Conservation (phyloP, 1,284 basidiomycete species). For the Rhodotorula sp. region DNA sequence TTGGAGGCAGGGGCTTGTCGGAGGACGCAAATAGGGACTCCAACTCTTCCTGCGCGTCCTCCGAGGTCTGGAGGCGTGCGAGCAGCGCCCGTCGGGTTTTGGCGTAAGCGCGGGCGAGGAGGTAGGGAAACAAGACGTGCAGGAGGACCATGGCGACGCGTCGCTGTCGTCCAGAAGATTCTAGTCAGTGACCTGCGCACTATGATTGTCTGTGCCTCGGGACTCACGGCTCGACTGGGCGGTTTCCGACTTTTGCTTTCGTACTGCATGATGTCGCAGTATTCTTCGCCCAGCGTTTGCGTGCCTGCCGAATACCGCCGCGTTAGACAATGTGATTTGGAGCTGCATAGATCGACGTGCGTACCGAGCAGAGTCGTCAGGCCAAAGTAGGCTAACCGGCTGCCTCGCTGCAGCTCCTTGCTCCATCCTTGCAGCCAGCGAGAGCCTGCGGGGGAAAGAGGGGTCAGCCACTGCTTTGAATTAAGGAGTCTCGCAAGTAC, state of each 20-base stretch:
- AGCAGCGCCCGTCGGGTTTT: conserved; percentile 37
- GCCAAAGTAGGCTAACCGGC: conserved; percentile 48
- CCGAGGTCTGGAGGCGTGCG: conserved; percentile 31
- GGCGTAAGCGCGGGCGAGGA: conserved; percentile 44
- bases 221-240: conserved; percentile 42
- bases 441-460: conserved; percentile 37
- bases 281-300: conserved; percentile 53
- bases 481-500: not conserved
- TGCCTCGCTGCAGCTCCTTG: conserved; percentile 45
- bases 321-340: not conserved
- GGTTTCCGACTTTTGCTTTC: conserved; percentile 42
- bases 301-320: conserved; percentile 40
- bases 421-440: conserved; percentile 47
- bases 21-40: conserved; percentile 32
- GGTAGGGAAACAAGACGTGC: conserved; percentile 48
- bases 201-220: not conserved
- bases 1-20: not conserved
- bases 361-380: conserved; percentile 46
- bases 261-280: conserved; percentile 50
- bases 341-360: not conserved
- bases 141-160: conserved; percentile 45
- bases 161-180: conserved; percentile 21
- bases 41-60: conserved; percentile 11
- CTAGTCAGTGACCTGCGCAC: not conserved
- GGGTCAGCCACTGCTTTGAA: accelerated